Conservation (phyloP, 1,139 yeast species). For the Diutina siamensis region DNA sequence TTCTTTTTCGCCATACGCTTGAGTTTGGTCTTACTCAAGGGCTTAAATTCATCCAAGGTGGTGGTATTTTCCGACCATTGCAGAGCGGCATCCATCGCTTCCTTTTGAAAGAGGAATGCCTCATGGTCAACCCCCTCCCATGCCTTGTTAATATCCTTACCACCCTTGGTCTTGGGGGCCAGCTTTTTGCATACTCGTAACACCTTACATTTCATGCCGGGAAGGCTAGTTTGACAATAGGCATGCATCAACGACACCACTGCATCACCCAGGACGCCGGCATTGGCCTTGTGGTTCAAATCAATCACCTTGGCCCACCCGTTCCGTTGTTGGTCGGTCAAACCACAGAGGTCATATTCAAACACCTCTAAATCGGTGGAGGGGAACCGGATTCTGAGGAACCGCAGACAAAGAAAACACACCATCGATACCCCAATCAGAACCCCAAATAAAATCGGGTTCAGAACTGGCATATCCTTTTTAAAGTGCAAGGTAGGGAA, state of each 20-base stretch:
- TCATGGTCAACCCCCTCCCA: conserved; percentile 25
- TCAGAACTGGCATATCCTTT: not conserved
- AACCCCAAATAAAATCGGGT: conserved; percentile 5
- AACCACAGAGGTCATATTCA: conserved; percentile 17
- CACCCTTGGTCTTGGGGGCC: conserved; percentile 6
- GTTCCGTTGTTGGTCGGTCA: conserved; percentile 19
- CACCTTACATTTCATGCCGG: conserved; percentile 23
- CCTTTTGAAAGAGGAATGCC: conserved; percentile 15
- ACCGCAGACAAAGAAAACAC: not conserved
- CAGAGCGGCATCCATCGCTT: conserved; percentile 8
- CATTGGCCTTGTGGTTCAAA: conserved; percentile 17
- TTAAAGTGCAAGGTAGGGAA: not conserved
- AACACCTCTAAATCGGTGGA: conserved; percentile 18
- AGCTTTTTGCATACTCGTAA: conserved; percentile 19
- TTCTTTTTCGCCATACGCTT: conserved; percentile 25
- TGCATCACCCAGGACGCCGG: conserved; percentile 27
- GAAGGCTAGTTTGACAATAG: conserved; percentile 18
- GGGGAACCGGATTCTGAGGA: not conserved
- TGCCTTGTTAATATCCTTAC: not conserved
- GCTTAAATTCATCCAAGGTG: conserved; percentile 1
- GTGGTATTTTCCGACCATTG: conserved; percentile 9
- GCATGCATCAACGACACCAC: conserved; percentile 28
- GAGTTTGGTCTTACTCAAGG: conserved; percentile 7
- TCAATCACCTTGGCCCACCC: conserved; percentile 29
- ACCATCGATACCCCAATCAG: not conserved